phyloP scores from a whole-genome alignment of 2,329 filamentous ascomycete genomes.

The Septoria petroselini region DNA sequence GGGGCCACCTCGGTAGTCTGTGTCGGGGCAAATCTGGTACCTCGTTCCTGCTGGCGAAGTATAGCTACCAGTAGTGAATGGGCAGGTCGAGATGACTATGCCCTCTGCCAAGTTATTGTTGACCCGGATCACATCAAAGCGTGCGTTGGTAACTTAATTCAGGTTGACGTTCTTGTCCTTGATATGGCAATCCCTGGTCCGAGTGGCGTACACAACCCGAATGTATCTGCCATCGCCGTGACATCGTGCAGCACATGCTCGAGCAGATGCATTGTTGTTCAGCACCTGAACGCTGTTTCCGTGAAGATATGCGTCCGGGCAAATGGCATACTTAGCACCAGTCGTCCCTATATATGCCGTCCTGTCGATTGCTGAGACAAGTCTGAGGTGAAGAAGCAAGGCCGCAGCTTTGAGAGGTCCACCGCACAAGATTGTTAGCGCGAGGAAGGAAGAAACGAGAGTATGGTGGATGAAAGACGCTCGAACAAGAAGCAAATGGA shows the following conservation, averaged over 20 bases:
- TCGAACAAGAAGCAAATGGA: too few relatives aligned
- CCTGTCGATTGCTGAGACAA: neutral
- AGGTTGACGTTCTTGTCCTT: conserved; percentile 10
- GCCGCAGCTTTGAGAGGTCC: neutral
- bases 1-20: conserved; percentile 1
- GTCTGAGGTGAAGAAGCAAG: neutral
- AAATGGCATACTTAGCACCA: conserved; percentile 8
- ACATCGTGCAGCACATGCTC: conserved; percentile 7
- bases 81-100: conserved; percentile 8
- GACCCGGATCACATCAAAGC: conserved; percentile 6
- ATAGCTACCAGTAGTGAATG: conserved; percentile 4
- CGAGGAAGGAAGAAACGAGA: too few relatives aligned
- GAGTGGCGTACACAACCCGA: conserved; percentile 16
- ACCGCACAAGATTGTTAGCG: too few relatives aligned
- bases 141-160: conserved; percentile 4
- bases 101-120: neutral
- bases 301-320: neutral
- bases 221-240: neutral
- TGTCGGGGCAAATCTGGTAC: conserved; percentile 9
- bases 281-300: neutral
- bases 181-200: conserved; percentile 13
- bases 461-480: too few relatives aligned
- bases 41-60: conserved; percentile 2
- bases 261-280: neutral
- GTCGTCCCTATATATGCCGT: neutral